Conservation (phyloP, 495 filamentous ascomycete genomes). For the Lophiotrema nucula region DNA sequence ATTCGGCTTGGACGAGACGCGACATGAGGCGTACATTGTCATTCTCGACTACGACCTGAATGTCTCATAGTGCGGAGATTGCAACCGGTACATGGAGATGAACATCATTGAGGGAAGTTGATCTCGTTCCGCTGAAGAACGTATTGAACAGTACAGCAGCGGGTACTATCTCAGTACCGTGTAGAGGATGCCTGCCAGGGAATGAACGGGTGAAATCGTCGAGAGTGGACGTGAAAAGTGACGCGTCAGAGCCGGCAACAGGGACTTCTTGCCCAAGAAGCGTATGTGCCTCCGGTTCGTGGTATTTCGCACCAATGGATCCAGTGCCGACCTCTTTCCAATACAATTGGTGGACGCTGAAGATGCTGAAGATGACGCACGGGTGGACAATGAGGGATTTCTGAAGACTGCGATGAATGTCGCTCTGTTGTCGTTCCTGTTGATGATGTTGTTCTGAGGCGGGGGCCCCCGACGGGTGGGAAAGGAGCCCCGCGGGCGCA, state of each 20-base stretch:
- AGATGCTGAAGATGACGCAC: no score
- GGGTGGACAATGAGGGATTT: no score
- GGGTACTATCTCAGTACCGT: constrained; percentile 46
- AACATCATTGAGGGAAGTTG: constrained; percentile 29
- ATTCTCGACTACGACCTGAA: constrained; percentile 41
- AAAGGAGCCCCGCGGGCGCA: no score
- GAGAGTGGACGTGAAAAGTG: constrained; percentile 36
- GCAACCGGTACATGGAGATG: constrained; percentile 40
- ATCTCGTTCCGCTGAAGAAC: constrained; percentile 38
- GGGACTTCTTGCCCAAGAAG: constrained; percentile 38
- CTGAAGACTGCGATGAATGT: no score
- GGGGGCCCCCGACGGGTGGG: no score
- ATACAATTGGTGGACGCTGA: constrained; percentile 43
- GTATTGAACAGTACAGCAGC: constrained; percentile 46
- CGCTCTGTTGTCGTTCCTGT: no score
- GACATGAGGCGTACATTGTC: neutral
- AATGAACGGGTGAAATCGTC: constrained; percentile 42
- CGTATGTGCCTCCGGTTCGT: constrained; percentile 41
- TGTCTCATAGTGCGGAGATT: constrained; percentile 38
- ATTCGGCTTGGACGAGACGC: neutral
- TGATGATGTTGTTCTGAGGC: no score
- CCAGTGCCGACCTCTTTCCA: constrained; percentile 50
- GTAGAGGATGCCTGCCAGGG: constrained; percentile 24
- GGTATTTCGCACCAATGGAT: constrained; percentile 7
- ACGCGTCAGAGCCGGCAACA: constrained; percentile 35